These are phyloP conservation scores for Cavenderia fasciculata DNA, from an alignment of 78 protist species.

Conservation along the genomic window DNA sequence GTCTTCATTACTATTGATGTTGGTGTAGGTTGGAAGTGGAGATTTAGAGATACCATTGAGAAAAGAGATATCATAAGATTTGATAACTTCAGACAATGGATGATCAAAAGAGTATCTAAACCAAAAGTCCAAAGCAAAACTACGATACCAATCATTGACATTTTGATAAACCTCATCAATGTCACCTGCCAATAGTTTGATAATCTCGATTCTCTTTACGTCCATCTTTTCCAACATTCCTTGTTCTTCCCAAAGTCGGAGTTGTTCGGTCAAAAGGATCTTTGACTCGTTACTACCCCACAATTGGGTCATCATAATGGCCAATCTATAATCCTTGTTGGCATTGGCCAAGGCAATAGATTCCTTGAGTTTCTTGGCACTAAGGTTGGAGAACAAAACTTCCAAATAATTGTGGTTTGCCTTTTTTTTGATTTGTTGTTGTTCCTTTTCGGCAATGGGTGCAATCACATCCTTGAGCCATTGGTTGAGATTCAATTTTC, in stretches of 20 bases:
- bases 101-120: constrained; percentile 12
- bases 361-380: constrained; percentile 34
- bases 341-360: constrained; percentile 13
- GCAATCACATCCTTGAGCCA: constrained; percentile 63
- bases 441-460: constrained; percentile 19
- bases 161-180: constrained; percentile 49
- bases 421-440: background rate
- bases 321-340: constrained; percentile 51
- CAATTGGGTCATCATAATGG: constrained; percentile 62
- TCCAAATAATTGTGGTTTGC: constrained; percentile 13
- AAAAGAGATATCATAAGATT: constrained; percentile 2
- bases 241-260: constrained; percentile 3
- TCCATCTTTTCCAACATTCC: constrained; percentile 28
- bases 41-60: background rate
- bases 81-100: background rate
- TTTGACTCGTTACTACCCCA: constrained; percentile 16
- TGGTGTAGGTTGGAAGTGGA: constrained; percentile 45
- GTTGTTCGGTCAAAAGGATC: background rate
- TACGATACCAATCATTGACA: constrained; percentile 63
- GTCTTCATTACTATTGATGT: background rate
- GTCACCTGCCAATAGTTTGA: constrained; percentile 44
- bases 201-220: constrained; percentile 25
- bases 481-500: constrained; percentile 58
- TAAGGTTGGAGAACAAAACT: constrained; percentile 11
- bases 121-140: constrained; percentile 68